Evolutionary conservation across 371 early-diverging fungal species (phyloP), one percentile per base, ranked within the genome.

Genomic region (Apophysomyces sp.): DNA sequence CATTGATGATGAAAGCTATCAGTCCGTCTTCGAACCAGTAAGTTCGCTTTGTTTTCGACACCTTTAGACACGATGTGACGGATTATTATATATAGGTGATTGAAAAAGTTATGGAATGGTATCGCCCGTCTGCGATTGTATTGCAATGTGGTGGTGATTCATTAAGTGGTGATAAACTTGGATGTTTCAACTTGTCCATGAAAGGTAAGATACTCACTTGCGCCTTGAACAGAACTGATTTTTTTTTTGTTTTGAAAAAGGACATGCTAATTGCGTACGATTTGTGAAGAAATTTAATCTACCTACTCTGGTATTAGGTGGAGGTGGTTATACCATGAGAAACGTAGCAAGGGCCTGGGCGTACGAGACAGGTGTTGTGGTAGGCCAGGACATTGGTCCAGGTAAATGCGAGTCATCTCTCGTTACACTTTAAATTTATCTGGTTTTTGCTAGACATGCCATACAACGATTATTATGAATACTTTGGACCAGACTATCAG

Each of bases 101-200:
- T 73, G 83, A 89, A 31, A 83, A 89, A 63, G 92, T 98, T 13
- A 94, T 99, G 84, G 95, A 96, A 31, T 87, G 88, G 81, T 99
- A 92, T 79, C 84, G 89, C 30, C 99, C 99, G 15, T 91, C 92
- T 32, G 99, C 93, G 0, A 88, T 99, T 55, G 97, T 99, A n/a
- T 71, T 99, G 68, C 99, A 99, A 78, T 98, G 98, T 76, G 99
- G 99, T 59, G 98, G 99, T 3, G 99, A 99, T 71, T 99, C 99
- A 11, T 78, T 99, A n/a, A 91, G 95, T 39, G 98, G 98, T 9
- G 99, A 99, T 76, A 91, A 97, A 56, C 83, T 99, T 40, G 99
- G 99, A 24, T 95, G 98, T 71, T 99, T 99, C 77, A 99, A 99
- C 78, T 74, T 99, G 27, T 94, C 96, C 3, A 93, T 96, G 91